Base-by-base conservation (phyloP, 2,329 filamentous ascomycete species). In the Fusarium protoensiforme region DNA sequence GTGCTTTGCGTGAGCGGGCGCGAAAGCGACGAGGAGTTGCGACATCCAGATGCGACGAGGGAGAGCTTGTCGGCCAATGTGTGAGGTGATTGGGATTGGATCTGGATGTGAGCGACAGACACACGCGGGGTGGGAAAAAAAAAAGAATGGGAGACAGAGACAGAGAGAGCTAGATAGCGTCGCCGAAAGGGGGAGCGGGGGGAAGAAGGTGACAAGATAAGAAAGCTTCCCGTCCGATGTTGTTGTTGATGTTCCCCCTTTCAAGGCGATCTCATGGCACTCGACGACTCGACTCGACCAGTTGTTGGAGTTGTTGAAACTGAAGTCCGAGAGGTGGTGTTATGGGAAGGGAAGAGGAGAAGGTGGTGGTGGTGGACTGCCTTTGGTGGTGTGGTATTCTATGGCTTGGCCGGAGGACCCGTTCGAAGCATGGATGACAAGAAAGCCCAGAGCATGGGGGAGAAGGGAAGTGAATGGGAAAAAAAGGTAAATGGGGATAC, bases 1-100 rank as follows among this genome's bases (percentile, higher is more conserved):
- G 56, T 71, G 51, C 67, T 71, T 58, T 74, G 64, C 71, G 67
- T 68, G 67, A 39, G 67, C 31, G 60, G 63, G 67, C 71, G 67
- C 71, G 68, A 74, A 63, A 64, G 68, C 64, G 57, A 67, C n/a
- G 65, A 48, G 57, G 68, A 61, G 64, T 69, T 74, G 59, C 59
- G 68, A 74, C 71, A 74, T 74, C 48, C 68, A 51, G 46, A 29
- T 51, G 27, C 46, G 46, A 51, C 46, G 71, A 72, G 33, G 39
- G 35, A 20, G 46, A 51, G 10, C 46, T 51, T 31, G 46, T n/a
- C 27, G 27, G 4, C 46, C 46, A 51, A 13, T n/a, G 46, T n/a
- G 46, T 13, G 24, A 51, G 22, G 43, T 31, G 27, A 31, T 29
- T 29, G 46, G 31, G 27, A 51, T 51, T 29, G 46, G 39, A 22